Conservation (phyloP, 306 rosid species). For the Gleditsia sinensis region DNA sequence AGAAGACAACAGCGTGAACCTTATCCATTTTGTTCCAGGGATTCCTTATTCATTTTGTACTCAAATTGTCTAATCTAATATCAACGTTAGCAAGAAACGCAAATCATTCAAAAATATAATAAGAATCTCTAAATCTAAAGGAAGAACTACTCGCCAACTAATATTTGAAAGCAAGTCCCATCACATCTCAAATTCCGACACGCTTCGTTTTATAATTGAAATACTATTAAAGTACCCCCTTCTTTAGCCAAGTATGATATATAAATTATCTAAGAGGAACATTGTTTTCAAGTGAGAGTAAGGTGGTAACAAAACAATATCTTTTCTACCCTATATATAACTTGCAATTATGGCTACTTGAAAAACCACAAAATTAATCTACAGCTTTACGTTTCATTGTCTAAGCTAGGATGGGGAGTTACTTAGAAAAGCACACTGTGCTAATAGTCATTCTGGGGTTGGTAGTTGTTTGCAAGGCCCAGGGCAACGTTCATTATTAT, state of each 20-base stretch:
- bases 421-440: background rate
- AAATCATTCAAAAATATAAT: too few relatives aligned
- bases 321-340: background rate
- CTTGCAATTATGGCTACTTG: background rate
- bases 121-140: background rate
- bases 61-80: too few relatives aligned
- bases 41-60: too few relatives aligned
- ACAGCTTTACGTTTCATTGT: background rate
- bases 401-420: background rate
- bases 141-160: background rate
- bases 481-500: conserved; percentile 21
- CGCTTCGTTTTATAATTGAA: background rate
- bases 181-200: background rate
- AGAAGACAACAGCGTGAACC: too few relatives aligned
- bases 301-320: background rate
- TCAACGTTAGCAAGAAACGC: too few relatives aligned
- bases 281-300: background rate
- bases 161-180: background rate
- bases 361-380: background rate
- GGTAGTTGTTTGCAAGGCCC: conserved; percentile 1
- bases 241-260: background rate
- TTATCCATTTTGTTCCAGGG: too few relatives aligned
- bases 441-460: background rate
- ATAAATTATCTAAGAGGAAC: background rate
- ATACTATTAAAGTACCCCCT: background rate